A percentile compares a stretch with the other conserved stretches of the same genome.
phyloP scores from a whole-genome alignment of 2,329 filamentous ascomycete species.

The Coleophoma cylindrospora region DNA sequence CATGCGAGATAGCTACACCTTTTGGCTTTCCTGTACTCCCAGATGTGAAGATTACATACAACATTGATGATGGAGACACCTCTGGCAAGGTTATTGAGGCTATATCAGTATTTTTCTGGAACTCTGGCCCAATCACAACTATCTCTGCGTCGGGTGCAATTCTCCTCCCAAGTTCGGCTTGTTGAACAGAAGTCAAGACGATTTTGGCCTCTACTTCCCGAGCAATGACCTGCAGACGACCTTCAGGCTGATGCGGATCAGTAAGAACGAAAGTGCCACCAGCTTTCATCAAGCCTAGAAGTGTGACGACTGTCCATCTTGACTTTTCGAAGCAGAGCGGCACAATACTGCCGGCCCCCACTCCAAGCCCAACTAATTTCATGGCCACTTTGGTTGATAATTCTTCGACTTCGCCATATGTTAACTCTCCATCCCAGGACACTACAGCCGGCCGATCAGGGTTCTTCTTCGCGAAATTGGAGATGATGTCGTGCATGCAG shows the following conservation, averaged over 20 bases:
- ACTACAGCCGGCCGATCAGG: not conserved
- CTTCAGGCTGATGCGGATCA: constrained; percentile 11
- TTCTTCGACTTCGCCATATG: constrained; percentile 12
- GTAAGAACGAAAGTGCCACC: constrained; percentile 22
- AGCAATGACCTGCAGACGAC: constrained; percentile 19
- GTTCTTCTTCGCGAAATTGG: not conserved
- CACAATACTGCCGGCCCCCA: constrained; percentile 6
- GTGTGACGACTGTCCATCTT: constrained; percentile 7
- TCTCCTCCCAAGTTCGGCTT: constrained; percentile 10
- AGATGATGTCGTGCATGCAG: not conserved
- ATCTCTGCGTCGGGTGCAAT: constrained; percentile 2
- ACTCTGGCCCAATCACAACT: not conserved
- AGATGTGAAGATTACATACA: not conserved
- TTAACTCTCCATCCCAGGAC: constrained; percentile 20
- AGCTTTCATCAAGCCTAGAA: constrained; percentile 24
- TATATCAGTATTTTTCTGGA: not conserved
- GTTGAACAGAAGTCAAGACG: constrained; percentile 9
- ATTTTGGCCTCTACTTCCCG: constrained; percentile 16
- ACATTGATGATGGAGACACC: not conserved
- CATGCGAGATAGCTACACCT: constrained; percentile 15
- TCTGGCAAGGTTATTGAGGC: not conserved
- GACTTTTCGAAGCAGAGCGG: constrained; percentile 10
- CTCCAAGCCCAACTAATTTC: constrained; percentile 8
- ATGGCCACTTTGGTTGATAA: constrained; percentile 10
- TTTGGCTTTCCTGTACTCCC: constrained; percentile 13